A percentile compares a stretch with the other conserved stretches of the same genome.
phyloP scores from a whole-genome alignment of 208 protist species.

The Leishmania amazonensis region DNA sequence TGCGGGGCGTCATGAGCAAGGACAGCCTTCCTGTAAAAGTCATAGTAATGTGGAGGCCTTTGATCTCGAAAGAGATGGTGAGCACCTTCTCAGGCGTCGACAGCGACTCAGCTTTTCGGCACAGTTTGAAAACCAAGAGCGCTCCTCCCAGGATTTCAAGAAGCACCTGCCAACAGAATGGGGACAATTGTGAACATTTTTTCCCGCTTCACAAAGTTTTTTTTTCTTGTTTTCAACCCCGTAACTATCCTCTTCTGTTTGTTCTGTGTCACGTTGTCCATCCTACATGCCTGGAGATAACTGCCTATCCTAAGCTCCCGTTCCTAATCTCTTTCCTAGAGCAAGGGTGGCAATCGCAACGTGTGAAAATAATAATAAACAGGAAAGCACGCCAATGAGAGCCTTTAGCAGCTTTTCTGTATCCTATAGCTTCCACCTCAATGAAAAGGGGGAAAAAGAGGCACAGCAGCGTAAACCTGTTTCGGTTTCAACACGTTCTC shows the following conservation, averaged over 20 bases:
- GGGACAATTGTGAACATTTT: neutral
- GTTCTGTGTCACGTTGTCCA: neutral
- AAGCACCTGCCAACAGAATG: neutral
- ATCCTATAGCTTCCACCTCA: neutral
- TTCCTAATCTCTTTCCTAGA: neutral
- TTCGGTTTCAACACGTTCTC: too few relatives aligned
- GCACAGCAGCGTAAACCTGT: neutral
- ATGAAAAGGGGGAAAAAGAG: neutral
- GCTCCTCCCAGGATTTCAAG: neutral
- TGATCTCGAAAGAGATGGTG: neutral
- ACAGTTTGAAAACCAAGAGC: neutral
- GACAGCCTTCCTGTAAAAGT: neutral
- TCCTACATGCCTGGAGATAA: neutral
- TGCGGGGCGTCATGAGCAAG: neutral
- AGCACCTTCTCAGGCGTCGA: neutral
- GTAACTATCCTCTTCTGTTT: neutral
- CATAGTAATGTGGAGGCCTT: neutral
- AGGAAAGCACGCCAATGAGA: neutral
- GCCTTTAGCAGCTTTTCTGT: neutral
- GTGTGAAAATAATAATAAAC: neutral
- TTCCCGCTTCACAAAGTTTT: too few relatives aligned
- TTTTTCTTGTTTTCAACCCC: neutral
- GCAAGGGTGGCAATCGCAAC: neutral
- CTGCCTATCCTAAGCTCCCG: too few relatives aligned
- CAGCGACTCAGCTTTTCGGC: neutral